Evolutionary conservation across 768 basidiomycete species (phyloP), one percentile per base, ranked within the genome.

Genomic region (Gyrodon lividus): DNA sequence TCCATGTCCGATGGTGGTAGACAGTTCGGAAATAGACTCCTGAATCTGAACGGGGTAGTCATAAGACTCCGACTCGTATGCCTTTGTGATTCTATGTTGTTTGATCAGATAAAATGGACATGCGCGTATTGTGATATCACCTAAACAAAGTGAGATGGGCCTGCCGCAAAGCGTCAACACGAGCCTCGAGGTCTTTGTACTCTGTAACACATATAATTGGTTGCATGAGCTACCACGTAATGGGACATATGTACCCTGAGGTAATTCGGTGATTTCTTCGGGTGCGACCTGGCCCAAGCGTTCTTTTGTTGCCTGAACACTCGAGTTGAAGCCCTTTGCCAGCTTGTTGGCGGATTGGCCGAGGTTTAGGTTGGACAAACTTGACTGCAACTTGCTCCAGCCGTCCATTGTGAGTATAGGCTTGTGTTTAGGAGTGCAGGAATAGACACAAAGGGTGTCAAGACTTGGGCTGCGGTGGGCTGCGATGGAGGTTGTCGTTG

Each of bases 191-290:
- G 66, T 96, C 92, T 63, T 87, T 94, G 79, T 98, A 99, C 70
- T 99, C 96, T 91, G 74, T n/a, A 55, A 20, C 35, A 35, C 1
- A 2, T 26, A 39, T 44, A 6, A 19, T n/a, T 35, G 17, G 34
- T 24, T 43, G 4, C 16, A 47, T 33, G 13, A 39, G 17, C 49
- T 40, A 37, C 43, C 23, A 23, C 22, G 30, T 10, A 41, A 34
- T 28, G 12, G 19, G 22, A 37, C n/a, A 39, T 7, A 66, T 71
- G n/a, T 23, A 87, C 90, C 92, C 72, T 91, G 86, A 22, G 90
- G 89, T 45, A 92, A 79, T 72, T 98, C 97, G 7, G 96, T 98
- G 65, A 98, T 94, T 59, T 97, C 97, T 57, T 92, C 92, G 5
- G 87, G 79, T 4, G 91, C 80, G 51, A 96, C 82, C n/a, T 94